These are phyloP conservation scores for Solanum pimpinellifolium DNA, from an alignment of 257 asterid genomes.

Conservation along the genomic window DNA sequence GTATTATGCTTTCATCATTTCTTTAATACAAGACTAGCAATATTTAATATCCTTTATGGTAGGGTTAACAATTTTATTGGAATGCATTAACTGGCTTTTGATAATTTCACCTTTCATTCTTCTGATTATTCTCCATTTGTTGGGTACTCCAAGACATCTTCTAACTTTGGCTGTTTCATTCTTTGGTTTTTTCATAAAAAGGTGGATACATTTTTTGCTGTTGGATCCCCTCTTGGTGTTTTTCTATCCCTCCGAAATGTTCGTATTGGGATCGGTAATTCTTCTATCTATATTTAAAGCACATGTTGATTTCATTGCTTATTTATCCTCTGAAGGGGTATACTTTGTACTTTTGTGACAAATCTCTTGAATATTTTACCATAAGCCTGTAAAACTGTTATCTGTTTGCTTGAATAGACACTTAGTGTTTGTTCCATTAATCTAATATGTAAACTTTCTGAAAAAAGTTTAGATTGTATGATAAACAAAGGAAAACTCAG, in stretches of 20 bases:
- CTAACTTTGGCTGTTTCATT: background rate
- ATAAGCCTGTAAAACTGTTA: background rate
- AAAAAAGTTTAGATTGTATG: too few relatives aligned
- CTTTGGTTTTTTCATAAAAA: slow-evolving; percentile 21
- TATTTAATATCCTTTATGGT: background rate
- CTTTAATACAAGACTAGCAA: background rate
- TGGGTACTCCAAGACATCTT: background rate
- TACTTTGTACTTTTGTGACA: background rate
- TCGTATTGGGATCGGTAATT: slow-evolving; percentile 88
- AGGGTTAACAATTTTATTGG: background rate
- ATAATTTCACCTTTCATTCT: background rate
- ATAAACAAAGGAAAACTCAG: background rate
- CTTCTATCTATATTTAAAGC: background rate
- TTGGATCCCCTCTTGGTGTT: slow-evolving; percentile 95
- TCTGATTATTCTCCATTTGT: background rate
- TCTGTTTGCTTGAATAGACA: background rate
- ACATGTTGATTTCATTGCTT: background rate
- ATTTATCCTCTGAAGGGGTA: background rate
- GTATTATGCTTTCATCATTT: background rate
- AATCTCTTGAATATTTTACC: background rate
- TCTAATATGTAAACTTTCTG: background rate
- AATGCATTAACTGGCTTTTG: background rate
- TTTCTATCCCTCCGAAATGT: slow-evolving; percentile 91
- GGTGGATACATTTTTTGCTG: slow-evolving; percentile 98
- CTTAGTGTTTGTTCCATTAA: background rate